Conservation (phyloP, 2,329 filamentous ascomycete genomes). For the Colletotrichum filicis region DNA sequence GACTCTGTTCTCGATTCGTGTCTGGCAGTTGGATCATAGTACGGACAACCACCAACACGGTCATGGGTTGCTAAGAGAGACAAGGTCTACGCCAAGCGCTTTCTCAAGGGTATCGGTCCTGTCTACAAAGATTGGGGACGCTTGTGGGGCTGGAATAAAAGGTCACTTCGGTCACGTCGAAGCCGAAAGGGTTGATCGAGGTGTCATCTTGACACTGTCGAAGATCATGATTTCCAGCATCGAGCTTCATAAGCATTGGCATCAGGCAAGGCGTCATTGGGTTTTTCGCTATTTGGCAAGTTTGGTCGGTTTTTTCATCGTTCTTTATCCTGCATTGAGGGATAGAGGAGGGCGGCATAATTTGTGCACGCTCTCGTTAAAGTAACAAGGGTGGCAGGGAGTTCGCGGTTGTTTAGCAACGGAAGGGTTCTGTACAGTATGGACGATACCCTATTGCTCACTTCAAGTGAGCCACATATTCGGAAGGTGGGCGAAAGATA, state of each 20-base stretch:
- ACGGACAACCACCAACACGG: slow-evolving; percentile 10
- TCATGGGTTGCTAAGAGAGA: slow-evolving; percentile 13
- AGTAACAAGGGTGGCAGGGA: slow-evolving; percentile 15
- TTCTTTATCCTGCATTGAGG: slow-evolving; percentile 1
- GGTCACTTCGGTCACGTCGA: neutral
- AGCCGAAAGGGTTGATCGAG: neutral
- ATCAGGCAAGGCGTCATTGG: slow-evolving; percentile 31
- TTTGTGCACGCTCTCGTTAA: slow-evolving; percentile 5
- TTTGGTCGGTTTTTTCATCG: neutral
- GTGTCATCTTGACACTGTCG: neutral
- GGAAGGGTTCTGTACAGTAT: slow-evolving; percentile 33
- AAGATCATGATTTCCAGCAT: neutral
- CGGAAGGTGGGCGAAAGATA: slow-evolving; percentile 28
- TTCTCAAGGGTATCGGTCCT: slow-evolving; percentile 13
- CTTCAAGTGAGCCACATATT: slow-evolving; percentile 17
- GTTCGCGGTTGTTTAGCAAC: slow-evolving; percentile 25
- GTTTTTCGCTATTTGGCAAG: neutral
- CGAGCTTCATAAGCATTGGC: slow-evolving; percentile 22
- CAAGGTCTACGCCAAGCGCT: slow-evolving; percentile 20
- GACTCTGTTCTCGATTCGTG: slow-evolving; percentile 68
- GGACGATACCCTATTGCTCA: slow-evolving; percentile 35
- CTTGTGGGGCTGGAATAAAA: slow-evolving; percentile 27
- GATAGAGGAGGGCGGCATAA: neutral
- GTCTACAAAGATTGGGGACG: slow-evolving; percentile 15
- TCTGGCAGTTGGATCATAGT: slow-evolving; percentile 56